Percentiles rank a stretch among this genome's conserved stretches.
Conservation (phyloP, 169 alveolate genomes). For the Babesia sp. region DNA sequence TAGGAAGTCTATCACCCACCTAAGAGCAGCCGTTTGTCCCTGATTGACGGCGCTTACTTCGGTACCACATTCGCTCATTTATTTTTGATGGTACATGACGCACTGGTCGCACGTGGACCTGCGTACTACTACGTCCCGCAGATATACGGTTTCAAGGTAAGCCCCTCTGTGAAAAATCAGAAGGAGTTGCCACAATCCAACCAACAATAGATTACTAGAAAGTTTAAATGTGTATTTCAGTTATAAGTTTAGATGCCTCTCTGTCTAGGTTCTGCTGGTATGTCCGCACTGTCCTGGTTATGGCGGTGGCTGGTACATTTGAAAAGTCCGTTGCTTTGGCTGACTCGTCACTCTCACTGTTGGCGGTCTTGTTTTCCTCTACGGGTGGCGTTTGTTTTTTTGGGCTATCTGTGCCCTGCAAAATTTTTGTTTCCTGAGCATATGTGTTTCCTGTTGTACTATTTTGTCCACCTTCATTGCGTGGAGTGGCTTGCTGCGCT, state of each 20-base stretch:
- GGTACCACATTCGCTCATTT: slow-evolving; percentile 91
- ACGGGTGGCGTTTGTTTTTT: neutral
- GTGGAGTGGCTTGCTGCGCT: neutral
- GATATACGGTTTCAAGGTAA: slow-evolving; percentile 64
- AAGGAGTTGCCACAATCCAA: slow-evolving; percentile 7
- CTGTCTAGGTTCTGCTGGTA: slow-evolving; percentile 25
- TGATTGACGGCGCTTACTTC: slow-evolving; percentile 90
- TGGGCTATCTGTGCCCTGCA: neutral
- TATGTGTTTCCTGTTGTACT: neutral
- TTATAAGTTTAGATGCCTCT: slow-evolving; percentile 38
- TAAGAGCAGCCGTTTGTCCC: slow-evolving; percentile 73
- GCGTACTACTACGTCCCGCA: slow-evolving; percentile 68
- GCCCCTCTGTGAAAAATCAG: slow-evolving; percentile 44
- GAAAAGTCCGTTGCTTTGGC: slow-evolving; percentile 22
- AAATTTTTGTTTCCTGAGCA: no score
- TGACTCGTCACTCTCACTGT: neutral
- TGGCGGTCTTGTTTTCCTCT: neutral
- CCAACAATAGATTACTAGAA: neutral
- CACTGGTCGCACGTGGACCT: slow-evolving; percentile 68
- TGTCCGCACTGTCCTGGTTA: slow-evolving; percentile 40
- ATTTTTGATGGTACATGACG: slow-evolving; percentile 71
- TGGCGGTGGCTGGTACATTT: slow-evolving; percentile 59
- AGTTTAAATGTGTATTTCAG: neutral
- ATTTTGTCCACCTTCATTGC: neutral
- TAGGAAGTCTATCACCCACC: slow-evolving; percentile 81